Percentiles rank a stretch among this genome's conserved stretches.
Conservation (phyloP, 176 grass and related monocot species). For the Paspalum vaginatum region DNA sequence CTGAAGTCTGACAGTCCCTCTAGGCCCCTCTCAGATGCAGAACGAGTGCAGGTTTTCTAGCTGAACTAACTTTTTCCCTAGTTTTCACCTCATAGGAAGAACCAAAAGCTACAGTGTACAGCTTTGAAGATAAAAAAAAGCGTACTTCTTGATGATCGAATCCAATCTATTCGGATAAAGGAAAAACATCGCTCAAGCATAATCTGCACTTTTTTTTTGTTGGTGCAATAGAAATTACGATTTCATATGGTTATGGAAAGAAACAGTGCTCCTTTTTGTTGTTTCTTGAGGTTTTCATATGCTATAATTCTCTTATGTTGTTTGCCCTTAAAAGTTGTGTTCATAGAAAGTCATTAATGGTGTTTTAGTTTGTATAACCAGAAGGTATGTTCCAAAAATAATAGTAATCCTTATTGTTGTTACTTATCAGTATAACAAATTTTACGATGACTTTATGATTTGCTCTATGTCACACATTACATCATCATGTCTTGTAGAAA, state of each 20-base stretch:
- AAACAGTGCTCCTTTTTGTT: too few species aligned
- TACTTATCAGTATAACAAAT: background rate
- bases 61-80: conserved; percentile 5
- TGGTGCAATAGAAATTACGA: background rate
- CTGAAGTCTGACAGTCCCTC: conserved; percentile 61
- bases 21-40: conserved; percentile 60
- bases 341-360: background rate
- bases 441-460: background rate
- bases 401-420: too few species aligned
- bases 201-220: background rate
- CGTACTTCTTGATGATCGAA: background rate
- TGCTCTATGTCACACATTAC: background rate
- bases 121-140: background rate
- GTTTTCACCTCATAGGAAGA: background rate
- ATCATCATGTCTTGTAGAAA: conserved; percentile 1
- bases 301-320: background rate
- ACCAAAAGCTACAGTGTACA: background rate
- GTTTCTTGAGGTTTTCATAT: conserved; percentile 6
- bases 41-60: conserved; percentile 64
- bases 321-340: background rate
- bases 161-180: background rate
- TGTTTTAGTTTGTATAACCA: background rate
- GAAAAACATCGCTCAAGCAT: background rate
- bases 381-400: conserved; percentile 6
- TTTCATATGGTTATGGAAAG: background rate